Evolutionary conservation across 1,284 basidiomycete genomes (phyloP), one percentile per base, ranked within the genome.

Genomic region (Naganishia sp.): DNA sequence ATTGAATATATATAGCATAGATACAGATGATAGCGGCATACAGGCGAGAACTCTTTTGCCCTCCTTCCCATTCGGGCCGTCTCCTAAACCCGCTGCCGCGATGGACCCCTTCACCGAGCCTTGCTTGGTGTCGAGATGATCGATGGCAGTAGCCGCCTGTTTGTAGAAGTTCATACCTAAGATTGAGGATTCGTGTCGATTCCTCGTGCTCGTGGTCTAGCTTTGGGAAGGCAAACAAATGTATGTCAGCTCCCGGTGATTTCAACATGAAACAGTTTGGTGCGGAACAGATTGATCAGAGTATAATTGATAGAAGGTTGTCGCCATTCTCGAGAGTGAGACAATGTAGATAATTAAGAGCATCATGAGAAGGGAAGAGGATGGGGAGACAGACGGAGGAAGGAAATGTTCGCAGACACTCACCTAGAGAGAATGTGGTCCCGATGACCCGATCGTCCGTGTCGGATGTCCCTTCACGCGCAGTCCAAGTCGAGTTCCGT

Each of bases 151-250:
- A 68, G 88, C 88, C 69, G 90, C 90, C 75, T 90, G 87, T 81
- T 92, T 92, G 82, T 94, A 95, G 80, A 94, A 92, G 82, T 94
- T 93, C 92, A 94, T 94, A 79, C 76, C 51, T 47, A 39, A 47
- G 41, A 7, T 13, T 31, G 6, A 10, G 3, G 17, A 25, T 28
- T 32, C 10, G 18, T 25, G 21, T 41, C 25, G 23, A 3, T 28
- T 28, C 49, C 21, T 15, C 6, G 21, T 21, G 10, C 25, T 50
- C 4, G 21, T 6, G 35, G 23, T 32, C 43, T 32, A 58, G 15
- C 56, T 42, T 58, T 28, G 5, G n/a, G 32, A 58, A 13, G 18
- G 25, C 28, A 58, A 32, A 42, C 42, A 47, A 25, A 42, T n/a
- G 45, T 4, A n/a, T 7, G 43, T 50, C 46, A 50, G 47, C 45